Evolutionary conservation across 805 yeast species (phyloP).

Genomic region (Alloascoidea africana): DNA sequence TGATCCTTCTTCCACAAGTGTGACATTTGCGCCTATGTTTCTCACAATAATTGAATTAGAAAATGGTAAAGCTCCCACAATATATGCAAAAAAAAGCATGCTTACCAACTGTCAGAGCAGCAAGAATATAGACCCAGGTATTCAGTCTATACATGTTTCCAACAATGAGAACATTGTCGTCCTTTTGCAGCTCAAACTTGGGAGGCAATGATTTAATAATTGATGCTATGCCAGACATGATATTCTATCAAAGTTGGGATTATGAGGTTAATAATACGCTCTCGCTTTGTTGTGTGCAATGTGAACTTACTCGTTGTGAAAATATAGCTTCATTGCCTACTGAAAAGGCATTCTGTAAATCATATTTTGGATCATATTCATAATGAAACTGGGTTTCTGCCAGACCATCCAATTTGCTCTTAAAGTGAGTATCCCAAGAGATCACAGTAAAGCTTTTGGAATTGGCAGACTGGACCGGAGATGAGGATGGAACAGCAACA

Average conservation of each 20-base stretch:
- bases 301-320: background rate
- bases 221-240: background rate
- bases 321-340: background rate
- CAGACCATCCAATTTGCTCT: background rate
- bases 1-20: background rate
- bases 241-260: no score
- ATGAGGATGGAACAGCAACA: background rate
- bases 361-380: background rate
- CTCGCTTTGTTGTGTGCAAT: background rate
- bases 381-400: background rate
- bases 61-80: background rate
- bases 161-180: background rate
- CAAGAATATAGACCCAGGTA: slow-evolving; percentile 1
- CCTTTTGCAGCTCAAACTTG: background rate
- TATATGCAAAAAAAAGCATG: background rate
- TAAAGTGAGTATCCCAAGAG: background rate
- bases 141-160: background rate
- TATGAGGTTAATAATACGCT: no score
- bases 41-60: background rate
- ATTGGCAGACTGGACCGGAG: no score
- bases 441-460: background rate
- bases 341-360: background rate
- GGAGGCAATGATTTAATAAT: background rate
- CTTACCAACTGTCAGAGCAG: background rate
- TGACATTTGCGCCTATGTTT: background rate